Evolutionary conservation across 106 monocot species (phyloP), one percentile per base, ranked within the genome.

Genomic region (Dendrobium nobile): DNA sequence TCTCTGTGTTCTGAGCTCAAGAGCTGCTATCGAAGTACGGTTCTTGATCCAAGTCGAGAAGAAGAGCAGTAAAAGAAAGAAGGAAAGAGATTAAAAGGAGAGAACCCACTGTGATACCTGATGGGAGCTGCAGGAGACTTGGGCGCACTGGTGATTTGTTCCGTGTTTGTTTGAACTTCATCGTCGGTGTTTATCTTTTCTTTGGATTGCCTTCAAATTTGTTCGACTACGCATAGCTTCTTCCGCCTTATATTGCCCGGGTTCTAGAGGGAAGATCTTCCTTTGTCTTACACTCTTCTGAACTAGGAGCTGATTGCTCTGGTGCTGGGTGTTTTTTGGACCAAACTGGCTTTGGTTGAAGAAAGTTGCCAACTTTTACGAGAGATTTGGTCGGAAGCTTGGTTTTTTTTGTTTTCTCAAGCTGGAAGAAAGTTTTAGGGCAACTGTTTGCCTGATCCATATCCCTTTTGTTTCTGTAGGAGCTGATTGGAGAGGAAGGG

Each of bases 31-130:
- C 33, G 20, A 70, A 70, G 70, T 70, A 70, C 37, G 70, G 70
- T 37, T 70, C 70, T 70, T 37, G 70, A 70, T 70, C 70, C 70
- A 70, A 70, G 70, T 70, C 37, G 33, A 37, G 37, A 70, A 70
- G 70, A 70, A 16, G 26, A 65, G 64, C 64, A 26, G 64, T 9
- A 26, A 65, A 65, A 65, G 64, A 65, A 15, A 64, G 64, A 24
- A 24, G 64, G 24, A 64, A 64, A 26, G 64, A 65, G 24, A 22
- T 26, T 65, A 65, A 65, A 65, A 65, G 64, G 22, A 24, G 22
- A 26, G 10, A 37, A 70, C 70, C 67, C 16, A 70, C 70, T 70
- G 70, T 70, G 70, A 70, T 70, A 22, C 33, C 33, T 37, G 70
- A 15, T 28, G 28, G 37, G 70, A 70, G 70, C 70, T 70, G 31